These are phyloP conservation scores for Berberis vulgaris DNA, from an alignment of 164 flowering plant genomes.

Conservation along the genomic window DNA sequence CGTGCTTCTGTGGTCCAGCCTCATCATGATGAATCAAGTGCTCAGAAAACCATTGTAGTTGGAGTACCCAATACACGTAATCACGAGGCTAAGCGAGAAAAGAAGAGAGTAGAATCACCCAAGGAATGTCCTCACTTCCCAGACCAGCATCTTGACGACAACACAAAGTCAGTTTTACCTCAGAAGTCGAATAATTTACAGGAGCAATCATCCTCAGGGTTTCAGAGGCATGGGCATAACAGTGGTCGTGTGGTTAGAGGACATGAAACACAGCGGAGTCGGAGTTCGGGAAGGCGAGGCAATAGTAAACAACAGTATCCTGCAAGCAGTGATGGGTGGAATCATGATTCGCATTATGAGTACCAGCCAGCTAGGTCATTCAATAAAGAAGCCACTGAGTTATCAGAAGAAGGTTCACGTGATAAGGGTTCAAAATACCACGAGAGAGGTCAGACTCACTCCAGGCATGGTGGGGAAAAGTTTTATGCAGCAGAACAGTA, in stretches of 20 bases:
- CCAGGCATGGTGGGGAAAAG: conserved; percentile 54
- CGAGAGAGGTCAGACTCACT: conserved; percentile 53
- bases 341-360: conserved; percentile 53
- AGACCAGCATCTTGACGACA: conserved; percentile 16
- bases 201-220: conserved; percentile 25
- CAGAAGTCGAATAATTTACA: conserved; percentile 18
- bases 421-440: conserved; percentile 31
- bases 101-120: conserved; percentile 20
- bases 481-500: conserved; percentile 16
- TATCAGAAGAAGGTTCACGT: conserved; percentile 26
- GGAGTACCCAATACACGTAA: conserved; percentile 16
- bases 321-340: conserved; percentile 41
- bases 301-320: conserved; percentile 35
- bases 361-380: conserved; percentile 66
- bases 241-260: conserved; percentile 36
- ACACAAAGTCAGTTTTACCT: conserved; percentile 21
- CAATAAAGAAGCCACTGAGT: conserved; percentile 23
- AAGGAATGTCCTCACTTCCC: conserved; percentile 29
- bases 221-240: conserved; percentile 44
- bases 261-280: conserved; percentile 43
- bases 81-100: conserved; percentile 34
- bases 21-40: conserved; percentile 15
- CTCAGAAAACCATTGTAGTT: conserved; percentile 14
- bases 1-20: conserved; percentile 5
- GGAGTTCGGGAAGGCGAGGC: conserved; percentile 34